Conservation (phyloP, 2,329 filamentous ascomycete genomes). For the Cytospora schulzeri region DNA sequence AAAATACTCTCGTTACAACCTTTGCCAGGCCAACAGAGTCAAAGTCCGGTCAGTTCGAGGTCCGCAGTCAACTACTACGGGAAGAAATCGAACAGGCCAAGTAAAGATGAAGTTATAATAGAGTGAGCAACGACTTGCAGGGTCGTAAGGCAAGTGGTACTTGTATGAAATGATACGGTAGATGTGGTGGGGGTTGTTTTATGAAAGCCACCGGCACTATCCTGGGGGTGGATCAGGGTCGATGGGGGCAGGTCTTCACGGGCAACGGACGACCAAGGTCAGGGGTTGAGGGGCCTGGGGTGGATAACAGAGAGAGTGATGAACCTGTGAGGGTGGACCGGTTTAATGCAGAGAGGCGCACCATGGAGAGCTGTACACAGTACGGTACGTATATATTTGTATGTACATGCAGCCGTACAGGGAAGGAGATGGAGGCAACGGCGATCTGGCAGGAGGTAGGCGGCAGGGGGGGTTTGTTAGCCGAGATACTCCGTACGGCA, state of each 20-base stretch:
- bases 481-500: constrained; percentile 27
- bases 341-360: constrained; percentile 39
- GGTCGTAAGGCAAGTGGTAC: constrained; percentile 50
- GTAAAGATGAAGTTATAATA: constrained; percentile 35
- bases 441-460: constrained; percentile 41
- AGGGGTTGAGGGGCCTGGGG: constrained; percentile 30
- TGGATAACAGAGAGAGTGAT: constrained; percentile 26
- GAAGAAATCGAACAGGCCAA: constrained; percentile 31
- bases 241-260: constrained; percentile 25
- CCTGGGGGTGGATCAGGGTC: constrained; percentile 44
- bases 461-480: constrained; percentile 29
- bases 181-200: constrained; percentile 53
- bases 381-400: constrained; percentile 27
- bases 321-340: constrained; percentile 29
- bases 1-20: constrained; percentile 15
- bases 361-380: constrained; percentile 38
- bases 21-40: constrained; percentile 17
- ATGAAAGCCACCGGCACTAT: constrained; percentile 53
- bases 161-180: constrained; percentile 53
- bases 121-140: constrained; percentile 35
- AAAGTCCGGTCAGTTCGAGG: constrained; percentile 14
- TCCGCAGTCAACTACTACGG: constrained; percentile 23
- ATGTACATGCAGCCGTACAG: constrained; percentile 49
- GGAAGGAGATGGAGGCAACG: constrained; percentile 49
- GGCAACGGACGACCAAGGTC: constrained; percentile 34